A percentile compares a stretch with the other conserved stretches of the same genome.
Conservation (phyloP, 2,329 filamentous ascomycete species). For the Arthrinium puccinioides region DNA sequence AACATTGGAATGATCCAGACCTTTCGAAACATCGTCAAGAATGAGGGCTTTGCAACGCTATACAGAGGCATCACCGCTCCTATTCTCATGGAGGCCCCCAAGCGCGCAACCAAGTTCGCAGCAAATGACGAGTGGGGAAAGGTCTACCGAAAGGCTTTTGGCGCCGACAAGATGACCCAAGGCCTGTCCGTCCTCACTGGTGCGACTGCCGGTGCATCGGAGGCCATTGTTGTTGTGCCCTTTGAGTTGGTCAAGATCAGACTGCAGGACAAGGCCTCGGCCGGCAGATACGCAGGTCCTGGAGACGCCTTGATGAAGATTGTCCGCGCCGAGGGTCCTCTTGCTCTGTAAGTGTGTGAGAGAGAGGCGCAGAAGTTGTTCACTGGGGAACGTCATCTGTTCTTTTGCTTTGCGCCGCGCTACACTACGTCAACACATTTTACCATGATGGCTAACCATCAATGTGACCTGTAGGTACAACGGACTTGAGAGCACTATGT, state of each 20-base stretch:
- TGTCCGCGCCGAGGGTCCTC: constrained; percentile 70
- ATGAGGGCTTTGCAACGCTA: constrained; percentile 85
- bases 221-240: constrained; percentile 93
- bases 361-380: too few relatives aligned
- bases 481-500: constrained; percentile 91
- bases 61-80: constrained; percentile 63
- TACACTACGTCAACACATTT: too few relatives aligned
- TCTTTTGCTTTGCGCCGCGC: too few relatives aligned
- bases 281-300: constrained; percentile 79
- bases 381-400: too few relatives aligned
- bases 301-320: constrained; percentile 77
- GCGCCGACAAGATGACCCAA: constrained; percentile 82
- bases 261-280: constrained; percentile 89
- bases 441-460: too few relatives aligned
- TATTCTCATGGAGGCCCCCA: constrained; percentile 91
- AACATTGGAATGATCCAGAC: constrained; percentile 91
- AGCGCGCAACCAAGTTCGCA: constrained; percentile 93
- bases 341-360: too few relatives aligned
- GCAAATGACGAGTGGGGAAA: constrained; percentile 98
- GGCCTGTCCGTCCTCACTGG: constrained; percentile 86
- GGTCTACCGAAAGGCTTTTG: constrained; percentile 84
- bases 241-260: constrained; percentile 92
- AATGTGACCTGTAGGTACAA: too few relatives aligned
- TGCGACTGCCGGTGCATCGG: constrained; percentile 89
- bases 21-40: constrained; percentile 92